Base-by-base conservation (phyloP, 768 basidiomycete genomes). In the Suillus decipiens region DNA sequence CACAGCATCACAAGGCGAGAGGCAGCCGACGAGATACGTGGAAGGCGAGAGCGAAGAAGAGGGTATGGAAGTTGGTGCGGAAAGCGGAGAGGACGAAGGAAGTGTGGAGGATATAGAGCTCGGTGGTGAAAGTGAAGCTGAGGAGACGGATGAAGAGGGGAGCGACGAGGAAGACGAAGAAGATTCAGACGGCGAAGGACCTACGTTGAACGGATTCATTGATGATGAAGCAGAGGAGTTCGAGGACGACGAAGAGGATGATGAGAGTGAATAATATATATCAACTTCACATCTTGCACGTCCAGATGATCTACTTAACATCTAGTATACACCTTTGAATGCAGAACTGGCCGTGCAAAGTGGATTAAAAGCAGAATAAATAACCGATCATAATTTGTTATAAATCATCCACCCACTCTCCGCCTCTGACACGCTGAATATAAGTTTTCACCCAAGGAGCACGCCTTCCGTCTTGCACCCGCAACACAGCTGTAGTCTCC, bases 91-190 rank as follows among this genome's bases (percentile, higher is more conserved):
- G 62, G 89, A 91, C 41, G 86, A 81, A 39, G 90, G 88, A 12
- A 92, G 92, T 69, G 78, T 93, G 50, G 93, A 92, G 70, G 90
- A 92, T 69, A 82, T 92, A 22, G 90, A 90, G 68, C 76, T 91
- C 15, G 89, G 89, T 63, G 87, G 84, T 1, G 83, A 84, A 51
- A 86, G 86, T 43, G 86, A 81, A 9, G 81, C 82, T 22, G 84
- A 81, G 22, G 80, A 76, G 17, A 82, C 78, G 14, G 81, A 80
- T 12, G 80, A 80, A n/a, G 78, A 81, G 14, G 79, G 75, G 59
- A 72, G 68, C 41, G 74, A 78, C 10, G 82, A 76, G 1, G 80
- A 78, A 0, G 77, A 75, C 7, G 81, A 79, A 0, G 82, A 75
- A 15, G 81, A 69, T 43, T 72, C 80, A 3, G 81, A 79, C 42